Percentiles rank a stretch among this genome's conserved stretches.
Conservation (phyloP, 2,329 filamentous ascomycete species). For the Penicillium sp. region DNA sequence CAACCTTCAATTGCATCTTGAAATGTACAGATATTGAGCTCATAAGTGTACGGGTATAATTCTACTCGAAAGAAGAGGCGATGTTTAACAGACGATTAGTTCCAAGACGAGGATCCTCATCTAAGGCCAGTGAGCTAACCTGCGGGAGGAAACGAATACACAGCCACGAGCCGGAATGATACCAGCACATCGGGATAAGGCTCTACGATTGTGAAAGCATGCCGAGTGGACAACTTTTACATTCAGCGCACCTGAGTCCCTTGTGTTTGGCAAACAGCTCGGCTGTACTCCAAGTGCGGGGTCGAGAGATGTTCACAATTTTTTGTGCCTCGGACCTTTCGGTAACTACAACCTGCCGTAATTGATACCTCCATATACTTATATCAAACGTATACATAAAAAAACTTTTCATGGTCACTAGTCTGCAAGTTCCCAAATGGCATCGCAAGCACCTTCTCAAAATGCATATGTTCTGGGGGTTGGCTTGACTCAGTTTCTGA, state of each 20-base stretch:
- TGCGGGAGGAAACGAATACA: no score
- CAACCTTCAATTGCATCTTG: no score
- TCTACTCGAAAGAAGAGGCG: no score
- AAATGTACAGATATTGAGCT: no score
- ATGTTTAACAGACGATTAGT: no score
- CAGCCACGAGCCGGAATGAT: not conserved
- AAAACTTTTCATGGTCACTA: not conserved
- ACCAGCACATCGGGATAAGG: not conserved
- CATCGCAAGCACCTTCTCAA: not conserved
- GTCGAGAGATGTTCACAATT: not conserved
- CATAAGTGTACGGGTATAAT: no score
- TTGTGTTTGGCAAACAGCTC: not conserved
- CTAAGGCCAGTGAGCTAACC: no score
- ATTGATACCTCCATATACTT: not conserved
- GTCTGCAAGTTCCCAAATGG: not conserved
- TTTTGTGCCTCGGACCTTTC: conserved; percentile 13
- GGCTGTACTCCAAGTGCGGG: conserved; percentile 7
- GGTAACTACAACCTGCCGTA: not conserved
- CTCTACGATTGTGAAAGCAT: not conserved
- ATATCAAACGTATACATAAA: no score
- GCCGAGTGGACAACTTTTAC: not conserved
- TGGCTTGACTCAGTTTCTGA: conserved; percentile 99
- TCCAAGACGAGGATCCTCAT: no score
- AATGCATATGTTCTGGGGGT: conserved; percentile 86
- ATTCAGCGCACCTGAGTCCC: not conserved